Evolutionary conservation across 192 early-diverging fungal species (phyloP).

Genomic region (Backusella mclennaniae): DNA sequence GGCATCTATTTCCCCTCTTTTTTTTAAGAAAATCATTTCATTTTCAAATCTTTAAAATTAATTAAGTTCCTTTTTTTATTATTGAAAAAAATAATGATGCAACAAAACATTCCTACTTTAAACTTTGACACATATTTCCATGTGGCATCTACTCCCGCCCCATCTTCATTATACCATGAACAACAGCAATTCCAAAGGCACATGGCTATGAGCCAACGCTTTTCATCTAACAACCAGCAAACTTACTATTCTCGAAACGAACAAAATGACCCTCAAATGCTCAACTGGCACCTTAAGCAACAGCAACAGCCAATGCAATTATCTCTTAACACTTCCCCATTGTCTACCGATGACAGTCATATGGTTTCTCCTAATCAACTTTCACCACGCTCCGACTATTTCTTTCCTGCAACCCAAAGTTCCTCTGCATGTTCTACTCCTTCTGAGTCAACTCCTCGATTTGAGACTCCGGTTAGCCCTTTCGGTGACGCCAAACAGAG

Average conservation of each 20-base stretch:
- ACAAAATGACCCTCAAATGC: neutral
- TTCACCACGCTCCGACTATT: neutral
- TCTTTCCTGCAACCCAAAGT: neutral
- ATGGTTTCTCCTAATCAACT: neutral
- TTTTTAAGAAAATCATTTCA: neutral
- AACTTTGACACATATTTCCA: constrained; percentile 13
- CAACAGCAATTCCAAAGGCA: neutral
- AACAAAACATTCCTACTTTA: constrained; percentile 7
- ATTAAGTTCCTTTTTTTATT: neutral
- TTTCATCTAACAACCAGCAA: neutral
- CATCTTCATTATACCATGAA: neutral
- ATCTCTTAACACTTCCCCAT: neutral
- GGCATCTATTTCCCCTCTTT: neutral
- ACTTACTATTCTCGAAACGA: neutral
- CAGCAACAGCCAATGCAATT: constrained; percentile 5
- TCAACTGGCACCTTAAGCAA: neutral
- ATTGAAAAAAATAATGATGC: neutral
- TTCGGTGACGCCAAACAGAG: neutral
- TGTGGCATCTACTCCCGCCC: neutral
- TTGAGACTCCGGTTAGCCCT: neutral
- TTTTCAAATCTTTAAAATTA: neutral
- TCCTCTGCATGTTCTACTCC: neutral
- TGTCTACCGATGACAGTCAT: constrained; percentile 1
- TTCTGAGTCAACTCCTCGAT: neutral
- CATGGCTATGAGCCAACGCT: neutral